Conservation (phyloP, 164 flowering plant species). For the Dillenia suffruticosa region DNA sequence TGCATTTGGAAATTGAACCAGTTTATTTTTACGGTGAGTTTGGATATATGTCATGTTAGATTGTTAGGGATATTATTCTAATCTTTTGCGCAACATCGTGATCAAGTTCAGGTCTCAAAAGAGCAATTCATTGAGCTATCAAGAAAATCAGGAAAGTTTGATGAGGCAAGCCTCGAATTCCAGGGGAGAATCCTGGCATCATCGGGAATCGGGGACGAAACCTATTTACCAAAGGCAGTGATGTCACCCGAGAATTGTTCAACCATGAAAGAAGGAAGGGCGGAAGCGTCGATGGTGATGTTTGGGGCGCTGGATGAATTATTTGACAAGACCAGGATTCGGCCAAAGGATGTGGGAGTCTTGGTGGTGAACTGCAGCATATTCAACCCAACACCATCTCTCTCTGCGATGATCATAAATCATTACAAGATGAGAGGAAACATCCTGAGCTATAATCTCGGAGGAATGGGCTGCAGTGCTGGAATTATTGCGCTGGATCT, state of each 20-base stretch:
- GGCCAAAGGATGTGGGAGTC: constrained; percentile 81
- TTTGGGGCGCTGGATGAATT: constrained; percentile 92
- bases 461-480: constrained; percentile 95
- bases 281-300: constrained; percentile 72
- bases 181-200: constrained; percentile 53
- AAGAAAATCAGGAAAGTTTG: constrained; percentile 61
- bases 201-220: constrained; percentile 88
- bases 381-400: constrained; percentile 92
- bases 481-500: constrained; percentile 69
- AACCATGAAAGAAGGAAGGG: constrained; percentile 88
- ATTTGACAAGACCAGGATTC: constrained; percentile 60
- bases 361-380: constrained; percentile 90
- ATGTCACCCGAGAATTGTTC: constrained; percentile 37
- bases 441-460: constrained; percentile 76
- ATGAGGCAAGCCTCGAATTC: constrained; percentile 62
- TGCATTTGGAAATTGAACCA: too few species aligned
- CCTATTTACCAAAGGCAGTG: constrained; percentile 66
- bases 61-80: too few species aligned
- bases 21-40: too few species aligned
- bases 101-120: constrained; percentile 48
- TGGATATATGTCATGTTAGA: too few species aligned
- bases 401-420: constrained; percentile 91
- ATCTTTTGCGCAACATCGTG: too few species aligned
- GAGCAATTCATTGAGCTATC: constrained; percentile 60
- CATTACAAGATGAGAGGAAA: constrained; percentile 96